Base-by-base conservation (phyloP, 305 asterid species). In the Rubia tinctorum region DNA sequence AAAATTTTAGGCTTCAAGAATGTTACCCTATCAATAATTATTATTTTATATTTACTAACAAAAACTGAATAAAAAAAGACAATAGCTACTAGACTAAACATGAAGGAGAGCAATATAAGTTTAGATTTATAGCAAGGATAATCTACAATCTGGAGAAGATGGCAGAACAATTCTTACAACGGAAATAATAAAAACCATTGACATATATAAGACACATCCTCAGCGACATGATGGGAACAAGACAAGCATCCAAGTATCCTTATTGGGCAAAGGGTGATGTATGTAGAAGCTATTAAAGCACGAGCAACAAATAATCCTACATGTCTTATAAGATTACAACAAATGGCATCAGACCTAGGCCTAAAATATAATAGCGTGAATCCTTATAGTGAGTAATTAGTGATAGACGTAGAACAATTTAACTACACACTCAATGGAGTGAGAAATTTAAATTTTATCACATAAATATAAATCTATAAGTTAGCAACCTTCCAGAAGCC, bases 401-500 rank as follows among this genome's bases (percentile, higher is more conserved):
- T 27, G 20, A 17, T 14, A 61, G 13, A 23, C 37, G 34, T 58
- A 22, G 15, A 60, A 14, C n/a, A 61, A 15, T 10, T 25, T 22
- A 25, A 25, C 44, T 14, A 8, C 55, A 66, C 10, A 22, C 34
- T n/a, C 53, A n/a, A 18, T 66, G 8, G 23, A 27, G 55, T 62
- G 23, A 64, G 70, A 34, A 9, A 40, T n/a, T n/a, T n/a, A 6
- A 66, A 66, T 11, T n/a, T 42, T 10, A 43, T 44, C 49, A 42
- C 25, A 67, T 20, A 2, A 67, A 67, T 17, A 67, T 20, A 2
- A 67, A 67, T 17, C 8, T n/a, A 67, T 42, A 20, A 5, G 40
- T 22, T 66, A 61, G 77, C 39, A 84, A 95, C 99, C 99, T 95
- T 95, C 96, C 93, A 95, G 85, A 95, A 85, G 89, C 99, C 99